Evolutionary conservation across 805 yeast genomes (phyloP).

Genomic region (Barnettozyma salicaria): DNA sequence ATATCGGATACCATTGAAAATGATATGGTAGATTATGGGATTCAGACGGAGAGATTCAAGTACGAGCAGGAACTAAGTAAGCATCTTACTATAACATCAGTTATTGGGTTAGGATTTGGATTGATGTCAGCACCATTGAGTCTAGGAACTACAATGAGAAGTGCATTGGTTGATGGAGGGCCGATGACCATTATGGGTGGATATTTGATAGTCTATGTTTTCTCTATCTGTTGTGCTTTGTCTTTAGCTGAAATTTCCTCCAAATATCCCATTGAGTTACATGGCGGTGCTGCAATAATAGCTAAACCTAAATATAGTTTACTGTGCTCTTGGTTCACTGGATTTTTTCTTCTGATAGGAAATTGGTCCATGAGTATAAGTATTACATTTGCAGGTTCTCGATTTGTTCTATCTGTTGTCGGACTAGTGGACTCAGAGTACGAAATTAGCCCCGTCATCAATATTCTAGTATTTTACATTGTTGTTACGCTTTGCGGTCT

Average conservation of each 20-base stretch:
- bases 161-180: slow-evolving; percentile 71
- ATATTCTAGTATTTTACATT: slow-evolving; percentile 49
- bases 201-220: slow-evolving; percentile 59
- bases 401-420: slow-evolving; percentile 59
- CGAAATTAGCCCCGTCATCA: slow-evolving; percentile 48
- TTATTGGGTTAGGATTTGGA: slow-evolving; percentile 74
- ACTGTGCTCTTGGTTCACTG: slow-evolving; percentile 68
- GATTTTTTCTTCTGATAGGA: slow-evolving; percentile 69
- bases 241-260: slow-evolving; percentile 75
- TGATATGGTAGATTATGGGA: slow-evolving; percentile 28
- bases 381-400: slow-evolving; percentile 71
- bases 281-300: slow-evolving; percentile 69
- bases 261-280: slow-evolving; percentile 71
- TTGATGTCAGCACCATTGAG: slow-evolving; percentile 82
- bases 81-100: slow-evolving; percentile 60
- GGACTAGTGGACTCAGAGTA: slow-evolving; percentile 56
- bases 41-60: slow-evolving; percentile 60
- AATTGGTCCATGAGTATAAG: slow-evolving; percentile 75
- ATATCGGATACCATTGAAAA: slow-evolving; percentile 20
- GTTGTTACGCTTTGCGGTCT: slow-evolving; percentile 56
- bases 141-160: slow-evolving; percentile 64
- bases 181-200: slow-evolving; percentile 73
- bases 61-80: slow-evolving; percentile 68
- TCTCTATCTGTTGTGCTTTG: slow-evolving; percentile 57
- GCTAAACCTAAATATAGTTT: slow-evolving; percentile 53